Conservation (phyloP, 2,329 filamentous ascomycete genomes). For the Onygena corvina region DNA sequence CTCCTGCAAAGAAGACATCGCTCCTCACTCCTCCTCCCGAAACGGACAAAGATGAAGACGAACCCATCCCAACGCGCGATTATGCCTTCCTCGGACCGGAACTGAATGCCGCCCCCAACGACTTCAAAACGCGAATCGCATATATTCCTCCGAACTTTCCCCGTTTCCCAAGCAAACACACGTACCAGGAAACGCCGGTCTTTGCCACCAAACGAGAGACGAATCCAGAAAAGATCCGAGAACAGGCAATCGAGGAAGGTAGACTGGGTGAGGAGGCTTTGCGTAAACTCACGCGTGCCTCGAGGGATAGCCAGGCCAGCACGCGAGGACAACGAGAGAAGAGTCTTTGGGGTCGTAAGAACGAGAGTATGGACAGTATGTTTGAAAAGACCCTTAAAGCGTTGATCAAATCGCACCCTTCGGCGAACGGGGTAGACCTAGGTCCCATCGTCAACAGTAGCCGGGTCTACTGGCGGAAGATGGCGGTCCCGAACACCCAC, state of each 20-base stretch:
- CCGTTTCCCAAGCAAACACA: conserved; percentile 50
- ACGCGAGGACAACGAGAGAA: conserved; percentile 31
- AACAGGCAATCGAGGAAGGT: conserved; percentile 53
- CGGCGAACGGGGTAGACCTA: conserved; percentile 30
- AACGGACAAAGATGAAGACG: conserved; percentile 21
- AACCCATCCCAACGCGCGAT: conserved; percentile 20
- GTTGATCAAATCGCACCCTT: conserved; percentile 31
- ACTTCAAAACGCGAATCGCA: conserved; percentile 35
- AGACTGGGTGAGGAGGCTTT: conserved; percentile 54
- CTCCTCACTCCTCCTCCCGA: conserved; percentile 31
- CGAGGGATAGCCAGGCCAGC: conserved; percentile 31
- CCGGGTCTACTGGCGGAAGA: conserved; percentile 45
- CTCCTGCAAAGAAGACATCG: conserved; percentile 12
- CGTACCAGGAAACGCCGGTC: conserved; percentile 49
- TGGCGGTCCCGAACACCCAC: conserved; percentile 18
- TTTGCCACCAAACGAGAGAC: conserved; percentile 44
- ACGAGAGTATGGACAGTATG: conserved; percentile 37
- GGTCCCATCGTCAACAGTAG: conserved; percentile 50
- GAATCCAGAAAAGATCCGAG: conserved; percentile 48
- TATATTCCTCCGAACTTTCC: conserved; percentile 53
- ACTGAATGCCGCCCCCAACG: conserved; percentile 38
- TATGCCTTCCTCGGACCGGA: conserved; percentile 41
- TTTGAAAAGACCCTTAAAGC: conserved; percentile 47
- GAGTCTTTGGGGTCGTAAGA: conserved; percentile 28
- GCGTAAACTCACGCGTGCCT: conserved; percentile 46